These are phyloP conservation scores for Colletotrichum melonis DNA, from an alignment of 2,329 filamentous ascomycete species.

Conservation along the genomic window DNA sequence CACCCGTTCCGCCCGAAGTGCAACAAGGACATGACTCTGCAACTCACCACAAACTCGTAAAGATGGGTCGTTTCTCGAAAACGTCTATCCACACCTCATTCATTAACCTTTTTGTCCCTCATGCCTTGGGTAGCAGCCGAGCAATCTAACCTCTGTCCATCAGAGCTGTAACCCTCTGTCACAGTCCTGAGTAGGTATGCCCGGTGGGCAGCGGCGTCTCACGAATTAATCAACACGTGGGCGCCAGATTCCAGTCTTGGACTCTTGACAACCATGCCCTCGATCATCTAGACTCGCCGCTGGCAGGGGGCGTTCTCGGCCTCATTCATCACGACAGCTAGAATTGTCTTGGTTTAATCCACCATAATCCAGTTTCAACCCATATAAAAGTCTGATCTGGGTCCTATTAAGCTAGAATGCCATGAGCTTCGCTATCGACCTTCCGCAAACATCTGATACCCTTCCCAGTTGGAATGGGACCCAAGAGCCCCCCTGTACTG, in stretches of 20 bases:
- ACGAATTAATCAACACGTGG: constrained; percentile 19
- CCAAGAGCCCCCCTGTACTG: neutral
- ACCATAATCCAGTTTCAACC: neutral
- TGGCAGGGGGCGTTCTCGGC: neutral
- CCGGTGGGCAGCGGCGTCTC: neutral
- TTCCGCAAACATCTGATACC: neutral
- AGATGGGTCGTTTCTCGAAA: constrained; percentile 24
- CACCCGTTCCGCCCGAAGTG: constrained; percentile 14
- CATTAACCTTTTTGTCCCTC: constrained; percentile 16
- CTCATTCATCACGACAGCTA: neutral
- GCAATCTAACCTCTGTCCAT: neutral
- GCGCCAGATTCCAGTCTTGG: constrained; percentile 2
- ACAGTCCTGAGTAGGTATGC: constrained; percentile 4
- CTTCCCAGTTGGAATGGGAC: constrained; percentile 3
- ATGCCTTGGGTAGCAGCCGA: neutral
- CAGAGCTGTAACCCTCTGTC: neutral
- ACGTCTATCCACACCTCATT: constrained; percentile 26
- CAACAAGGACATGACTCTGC: constrained; percentile 28
- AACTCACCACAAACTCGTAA: constrained; percentile 20
- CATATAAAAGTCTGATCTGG: neutral
- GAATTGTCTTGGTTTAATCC: neutral
- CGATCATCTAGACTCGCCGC: neutral
- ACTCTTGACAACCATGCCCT: neutral
- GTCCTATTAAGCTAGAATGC: neutral
- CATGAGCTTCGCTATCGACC: constrained; percentile 3